These are phyloP conservation scores for Ramaria sp. DNA, from an alignment of 768 basidiomycete species.

Conservation along the genomic window DNA sequence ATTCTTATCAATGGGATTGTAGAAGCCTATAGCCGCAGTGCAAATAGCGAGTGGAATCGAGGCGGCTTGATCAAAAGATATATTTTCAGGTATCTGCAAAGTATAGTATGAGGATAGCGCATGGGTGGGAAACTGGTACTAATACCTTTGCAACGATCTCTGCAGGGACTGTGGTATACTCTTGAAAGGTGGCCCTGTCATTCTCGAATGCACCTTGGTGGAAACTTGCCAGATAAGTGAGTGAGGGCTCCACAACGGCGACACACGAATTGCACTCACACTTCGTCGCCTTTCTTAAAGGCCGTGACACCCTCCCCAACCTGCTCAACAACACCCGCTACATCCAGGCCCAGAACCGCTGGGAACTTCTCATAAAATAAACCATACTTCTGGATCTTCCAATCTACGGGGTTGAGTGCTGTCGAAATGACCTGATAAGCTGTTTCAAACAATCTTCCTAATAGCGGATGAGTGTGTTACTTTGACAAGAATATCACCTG, in stretches of 20 bases:
- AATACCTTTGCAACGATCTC: constrained; percentile 30
- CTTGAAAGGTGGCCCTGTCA: constrained; percentile 27
- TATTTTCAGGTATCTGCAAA: neutral
- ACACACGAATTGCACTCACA: constrained; percentile 28
- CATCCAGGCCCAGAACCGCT: constrained; percentile 37
- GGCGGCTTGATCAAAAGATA: neutral
- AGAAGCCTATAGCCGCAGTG: constrained; percentile 43
- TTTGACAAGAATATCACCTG: constrained; percentile 32
- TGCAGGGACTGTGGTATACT: constrained; percentile 32
- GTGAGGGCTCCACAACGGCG: too few species aligned
- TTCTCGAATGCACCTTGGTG: constrained; percentile 23
- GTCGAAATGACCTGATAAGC: constrained; percentile 19
- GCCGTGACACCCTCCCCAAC: constrained; percentile 41
- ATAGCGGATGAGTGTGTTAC: constrained; percentile 6
- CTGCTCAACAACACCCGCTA: constrained; percentile 39
- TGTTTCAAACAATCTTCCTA: neutral
- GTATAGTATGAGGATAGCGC: constrained; percentile 8
- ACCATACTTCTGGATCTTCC: constrained; percentile 35
- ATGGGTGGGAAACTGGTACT: too few species aligned
- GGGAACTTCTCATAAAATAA: constrained; percentile 32
- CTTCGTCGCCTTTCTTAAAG: constrained; percentile 41
- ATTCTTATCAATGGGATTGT: constrained; percentile 19
- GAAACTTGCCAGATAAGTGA: constrained; percentile 12
- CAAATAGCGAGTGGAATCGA: constrained; percentile 35
- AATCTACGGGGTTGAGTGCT: constrained; percentile 44